A percentile compares a stretch with the other conserved stretches of the same genome.
Evolutionary conservation across 208 protist genomes (phyloP).

Genomic region (Polymyxa betae): DNA sequence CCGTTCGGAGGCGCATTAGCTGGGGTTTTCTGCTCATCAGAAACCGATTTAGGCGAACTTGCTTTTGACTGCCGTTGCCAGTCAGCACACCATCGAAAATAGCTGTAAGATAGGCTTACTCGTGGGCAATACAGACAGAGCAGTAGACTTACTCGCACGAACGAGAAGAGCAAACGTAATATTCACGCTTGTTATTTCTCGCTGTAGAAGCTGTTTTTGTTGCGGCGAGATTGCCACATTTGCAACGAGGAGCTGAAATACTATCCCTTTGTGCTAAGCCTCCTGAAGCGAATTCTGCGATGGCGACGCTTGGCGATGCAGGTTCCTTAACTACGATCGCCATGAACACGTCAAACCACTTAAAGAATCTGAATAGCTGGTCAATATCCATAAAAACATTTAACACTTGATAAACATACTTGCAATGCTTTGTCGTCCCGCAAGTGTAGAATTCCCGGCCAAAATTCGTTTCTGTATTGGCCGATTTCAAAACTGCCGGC

Average conservation of each 20-base stretch:
- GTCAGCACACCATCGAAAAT: neutral
- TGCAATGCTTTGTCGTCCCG: neutral
- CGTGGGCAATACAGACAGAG: too few species aligned
- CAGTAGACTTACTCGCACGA: too few species aligned
- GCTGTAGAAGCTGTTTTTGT: neutral
- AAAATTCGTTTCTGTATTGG: neutral
- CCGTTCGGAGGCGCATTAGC: too few species aligned
- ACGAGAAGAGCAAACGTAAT: too few species aligned
- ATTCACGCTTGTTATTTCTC: neutral
- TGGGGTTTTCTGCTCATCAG: too few species aligned
- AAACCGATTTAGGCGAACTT: neutral
- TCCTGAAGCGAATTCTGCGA: too few species aligned
- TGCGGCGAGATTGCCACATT: neutral
- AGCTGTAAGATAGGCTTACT: too few species aligned
- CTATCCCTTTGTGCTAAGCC: too few species aligned
- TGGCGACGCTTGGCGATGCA: too few species aligned
- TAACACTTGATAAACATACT: neutral
- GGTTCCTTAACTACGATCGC: neutral
- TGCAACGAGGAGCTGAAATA: too few species aligned
- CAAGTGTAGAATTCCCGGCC: neutral
- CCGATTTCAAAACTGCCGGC: neutral
- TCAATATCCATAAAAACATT: neutral
- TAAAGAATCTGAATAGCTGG: neutral
- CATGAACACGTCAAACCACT: neutral
- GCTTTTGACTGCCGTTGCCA: neutral